Percentiles rank a stretch among this genome's conserved stretches.
Conservation (phyloP, 2,329 filamentous ascomycete species). For the Phyllosticta citribraziliensis region DNA sequence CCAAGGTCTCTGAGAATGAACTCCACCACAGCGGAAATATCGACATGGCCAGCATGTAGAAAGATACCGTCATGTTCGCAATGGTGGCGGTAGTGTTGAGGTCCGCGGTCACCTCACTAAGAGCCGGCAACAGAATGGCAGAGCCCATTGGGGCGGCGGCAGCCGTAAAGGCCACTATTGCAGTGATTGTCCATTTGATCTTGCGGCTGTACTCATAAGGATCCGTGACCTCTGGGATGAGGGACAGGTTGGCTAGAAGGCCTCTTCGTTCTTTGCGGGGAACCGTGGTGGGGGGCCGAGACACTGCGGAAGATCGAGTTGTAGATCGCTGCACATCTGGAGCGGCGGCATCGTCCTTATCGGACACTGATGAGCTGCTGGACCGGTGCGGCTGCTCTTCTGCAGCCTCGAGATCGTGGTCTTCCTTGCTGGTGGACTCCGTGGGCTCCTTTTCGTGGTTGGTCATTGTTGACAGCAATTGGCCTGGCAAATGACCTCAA, state of each 20-base stretch:
- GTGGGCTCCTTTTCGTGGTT: conserved; percentile 3
- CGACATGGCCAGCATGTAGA: conserved; percentile 33
- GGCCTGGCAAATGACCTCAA: neutral
- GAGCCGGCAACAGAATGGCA: conserved; percentile 60
- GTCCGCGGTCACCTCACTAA: conserved; percentile 24
- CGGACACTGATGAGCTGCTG: conserved; percentile 13
- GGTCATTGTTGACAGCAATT: neutral
- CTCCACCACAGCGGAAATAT: conserved; percentile 34
- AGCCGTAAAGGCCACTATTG: conserved; percentile 66
- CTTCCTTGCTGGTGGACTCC: neutral
- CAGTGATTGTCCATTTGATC: conserved; percentile 79
- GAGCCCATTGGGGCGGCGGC: conserved; percentile 75
- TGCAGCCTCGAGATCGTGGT: neutral
- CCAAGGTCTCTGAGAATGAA: conserved; percentile 27
- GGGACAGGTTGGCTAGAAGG: conserved; percentile 56
- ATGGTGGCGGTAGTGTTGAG: conserved; percentile 24
- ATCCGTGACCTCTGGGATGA: conserved; percentile 70
- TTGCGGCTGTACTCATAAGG: conserved; percentile 62
- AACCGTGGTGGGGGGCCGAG: conserved; percentile 36
- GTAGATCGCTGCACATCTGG: conserved; percentile 13
- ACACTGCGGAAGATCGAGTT: conserved; percentile 21
- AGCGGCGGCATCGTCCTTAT: conserved; percentile 14
- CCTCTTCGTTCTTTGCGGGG: conserved; percentile 54
- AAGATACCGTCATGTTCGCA: conserved; percentile 30
- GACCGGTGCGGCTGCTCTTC: conserved; percentile 16